A percentile compares a stretch with the other conserved stretches of the same genome.
These are phyloP conservation scores for Penicillium sclerotigenum DNA, from an alignment of 2,329 filamentous ascomycete species.

Conservation along the genomic window DNA sequence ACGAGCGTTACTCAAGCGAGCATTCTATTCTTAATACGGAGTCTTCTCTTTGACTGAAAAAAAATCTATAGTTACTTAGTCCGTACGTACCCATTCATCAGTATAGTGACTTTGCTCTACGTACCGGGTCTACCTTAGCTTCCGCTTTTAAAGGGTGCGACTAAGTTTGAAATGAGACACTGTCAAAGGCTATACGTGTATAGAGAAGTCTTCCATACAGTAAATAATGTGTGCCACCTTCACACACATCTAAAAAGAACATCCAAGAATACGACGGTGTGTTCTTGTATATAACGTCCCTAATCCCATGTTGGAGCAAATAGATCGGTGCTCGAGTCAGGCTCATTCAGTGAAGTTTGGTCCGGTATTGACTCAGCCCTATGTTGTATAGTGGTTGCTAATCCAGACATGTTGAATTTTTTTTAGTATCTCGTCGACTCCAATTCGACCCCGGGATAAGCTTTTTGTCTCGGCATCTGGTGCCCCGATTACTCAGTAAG, in stretches of 20 bases:
- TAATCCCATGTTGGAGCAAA: no score
- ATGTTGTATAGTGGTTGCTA: not conserved
- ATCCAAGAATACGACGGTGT: no score
- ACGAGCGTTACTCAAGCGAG: constrained; percentile 7
- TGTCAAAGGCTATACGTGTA: no score
- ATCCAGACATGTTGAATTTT: no score
- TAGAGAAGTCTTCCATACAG: no score
- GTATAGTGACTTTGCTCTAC: not conserved
- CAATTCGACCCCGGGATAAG: not conserved
- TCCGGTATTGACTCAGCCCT: no score
- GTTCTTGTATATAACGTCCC: no score
- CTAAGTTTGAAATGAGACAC: no score
- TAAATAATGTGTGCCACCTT: no score
- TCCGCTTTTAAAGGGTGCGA: not conserved
- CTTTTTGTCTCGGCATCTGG: not conserved
- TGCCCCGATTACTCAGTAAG: not conserved
- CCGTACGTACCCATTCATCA: not conserved
- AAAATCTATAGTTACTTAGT: not conserved
- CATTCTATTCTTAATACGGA: not conserved
- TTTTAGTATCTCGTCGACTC: not conserved
- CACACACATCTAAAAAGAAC: no score
- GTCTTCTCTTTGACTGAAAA: not conserved
- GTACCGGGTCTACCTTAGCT: not conserved
- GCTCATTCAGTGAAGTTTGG: not conserved
- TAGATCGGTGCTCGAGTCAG: no score